Conservation (phyloP, 805 yeast genomes). For the Pichia deserticola region DNA sequence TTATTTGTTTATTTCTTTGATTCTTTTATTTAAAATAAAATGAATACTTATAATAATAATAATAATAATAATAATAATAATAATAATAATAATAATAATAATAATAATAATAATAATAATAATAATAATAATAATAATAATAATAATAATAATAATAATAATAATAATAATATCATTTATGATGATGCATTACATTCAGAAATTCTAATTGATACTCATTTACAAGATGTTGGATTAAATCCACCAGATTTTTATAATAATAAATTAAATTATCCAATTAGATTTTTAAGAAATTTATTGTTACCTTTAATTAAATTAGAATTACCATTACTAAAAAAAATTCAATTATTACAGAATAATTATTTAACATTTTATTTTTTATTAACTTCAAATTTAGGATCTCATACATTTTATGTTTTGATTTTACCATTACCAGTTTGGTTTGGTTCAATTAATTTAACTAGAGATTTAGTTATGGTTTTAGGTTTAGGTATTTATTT, state of each 20-base stretch:
- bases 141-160: no score
- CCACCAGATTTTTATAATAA: conserved; percentile 57
- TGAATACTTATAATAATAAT: no score
- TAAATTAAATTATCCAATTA: conserved; percentile 50
- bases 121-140: no score
- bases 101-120: no score
- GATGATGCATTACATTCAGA: no score
- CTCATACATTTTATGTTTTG: conserved; percentile 89
- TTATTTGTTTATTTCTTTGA: no score
- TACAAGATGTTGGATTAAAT: conserved; percentile 67
- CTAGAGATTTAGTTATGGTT: conserved; percentile 54
- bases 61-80: no score
- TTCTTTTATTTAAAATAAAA: no score
- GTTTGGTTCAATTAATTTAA: conserved; percentile 55
- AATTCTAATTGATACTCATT: conserved; percentile 17
- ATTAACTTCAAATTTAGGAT: conserved; percentile 81
- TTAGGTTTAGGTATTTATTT: conserved; percentile 65
- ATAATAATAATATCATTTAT: no score
- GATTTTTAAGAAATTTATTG: conserved; percentile 42
- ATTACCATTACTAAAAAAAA: conserved; percentile 45
- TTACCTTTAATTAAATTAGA: conserved; percentile 57
- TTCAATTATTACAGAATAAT: conserved; percentile 51
- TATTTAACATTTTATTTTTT: conserved; percentile 70
- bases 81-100: no score
- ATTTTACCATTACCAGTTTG: conserved; percentile 81